phyloP scores from a whole-genome alignment of 768 basidiomycete species.

The Phylloporus arenicola region DNA sequence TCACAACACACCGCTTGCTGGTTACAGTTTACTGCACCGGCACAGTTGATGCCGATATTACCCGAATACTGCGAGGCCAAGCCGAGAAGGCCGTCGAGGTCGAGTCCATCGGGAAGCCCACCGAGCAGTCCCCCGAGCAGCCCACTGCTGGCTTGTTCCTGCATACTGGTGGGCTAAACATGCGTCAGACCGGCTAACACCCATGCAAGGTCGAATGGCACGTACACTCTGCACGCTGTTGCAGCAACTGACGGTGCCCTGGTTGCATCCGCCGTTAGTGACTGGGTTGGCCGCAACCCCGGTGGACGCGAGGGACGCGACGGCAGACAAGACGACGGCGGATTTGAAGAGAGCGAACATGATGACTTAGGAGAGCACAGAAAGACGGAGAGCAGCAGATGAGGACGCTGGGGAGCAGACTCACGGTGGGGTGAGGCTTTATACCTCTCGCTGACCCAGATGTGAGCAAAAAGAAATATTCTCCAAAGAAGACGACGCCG shows the following conservation, averaged over 20 bases:
- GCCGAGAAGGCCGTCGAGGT: not conserved
- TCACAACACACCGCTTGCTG: slow-evolving; percentile 11
- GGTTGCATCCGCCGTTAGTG: slow-evolving; percentile 6
- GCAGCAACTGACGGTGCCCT: slow-evolving; percentile 10
- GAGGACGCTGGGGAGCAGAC: not conserved
- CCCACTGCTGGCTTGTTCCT: not conserved
- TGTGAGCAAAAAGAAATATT: not conserved
- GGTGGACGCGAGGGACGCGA: slow-evolving; percentile 5
- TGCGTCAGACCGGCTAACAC: not conserved
- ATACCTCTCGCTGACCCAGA: slow-evolving; percentile 10
- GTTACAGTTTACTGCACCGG: not conserved
- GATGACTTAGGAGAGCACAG: not conserved
- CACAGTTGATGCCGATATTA: slow-evolving; percentile 3
- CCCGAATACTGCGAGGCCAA: not conserved
- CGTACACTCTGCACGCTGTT: not conserved
- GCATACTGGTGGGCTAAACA: not conserved
- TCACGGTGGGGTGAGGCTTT: not conserved
- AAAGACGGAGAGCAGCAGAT: not conserved
- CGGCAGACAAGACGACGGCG: slow-evolving; percentile 5
- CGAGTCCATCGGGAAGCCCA: not conserved
- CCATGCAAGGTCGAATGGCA: not conserved
- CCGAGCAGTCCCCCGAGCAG: not conserved
- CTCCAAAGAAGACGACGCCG: not conserved
- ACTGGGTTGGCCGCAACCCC: not conserved
- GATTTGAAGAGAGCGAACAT: slow-evolving; percentile 17